Conservation (phyloP, 1,139 yeast genomes). For the Scheffersomyces insectosa region DNA sequence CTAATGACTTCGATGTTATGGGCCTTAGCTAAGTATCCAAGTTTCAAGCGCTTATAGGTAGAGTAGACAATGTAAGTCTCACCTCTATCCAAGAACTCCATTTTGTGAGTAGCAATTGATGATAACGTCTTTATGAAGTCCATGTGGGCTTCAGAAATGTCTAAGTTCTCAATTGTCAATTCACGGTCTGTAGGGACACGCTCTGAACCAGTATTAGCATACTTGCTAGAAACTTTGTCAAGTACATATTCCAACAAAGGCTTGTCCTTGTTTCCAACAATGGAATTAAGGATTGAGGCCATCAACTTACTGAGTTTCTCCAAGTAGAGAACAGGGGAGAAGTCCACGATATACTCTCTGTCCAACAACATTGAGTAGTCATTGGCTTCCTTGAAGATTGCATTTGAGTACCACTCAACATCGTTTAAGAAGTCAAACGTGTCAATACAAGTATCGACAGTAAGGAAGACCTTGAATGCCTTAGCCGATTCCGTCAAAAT, state of each 20-base stretch:
- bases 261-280: constrained; percentile 24
- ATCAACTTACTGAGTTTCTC: constrained; percentile 44
- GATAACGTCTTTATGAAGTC: constrained; percentile 31
- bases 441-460: constrained; percentile 41
- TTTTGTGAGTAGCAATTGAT: constrained; percentile 37
- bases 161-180: constrained; percentile 9
- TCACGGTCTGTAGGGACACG: constrained; percentile 1
- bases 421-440: constrained; percentile 42
- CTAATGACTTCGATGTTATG: constrained; percentile 42
- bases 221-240: constrained; percentile 23
- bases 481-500: constrained; percentile 30
- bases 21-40: constrained; percentile 44
- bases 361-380: constrained; percentile 29
- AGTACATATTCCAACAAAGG: constrained; percentile 35
- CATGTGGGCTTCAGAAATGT: constrained; percentile 10
- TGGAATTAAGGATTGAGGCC: constrained; percentile 32
- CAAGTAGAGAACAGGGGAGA: constrained; percentile 46
- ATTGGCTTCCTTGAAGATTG: constrained; percentile 20
- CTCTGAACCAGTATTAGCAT: constrained; percentile 13
- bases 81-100: constrained; percentile 47
- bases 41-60: constrained; percentile 36
- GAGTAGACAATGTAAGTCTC: constrained; percentile 48
- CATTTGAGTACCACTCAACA: constrained; percentile 36
- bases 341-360: constrained; percentile 30
- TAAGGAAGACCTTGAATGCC: constrained; percentile 34